Evolutionary conservation across 495 filamentous ascomycete species (phyloP).

Genomic region (Penicillium robsamsonii): DNA sequence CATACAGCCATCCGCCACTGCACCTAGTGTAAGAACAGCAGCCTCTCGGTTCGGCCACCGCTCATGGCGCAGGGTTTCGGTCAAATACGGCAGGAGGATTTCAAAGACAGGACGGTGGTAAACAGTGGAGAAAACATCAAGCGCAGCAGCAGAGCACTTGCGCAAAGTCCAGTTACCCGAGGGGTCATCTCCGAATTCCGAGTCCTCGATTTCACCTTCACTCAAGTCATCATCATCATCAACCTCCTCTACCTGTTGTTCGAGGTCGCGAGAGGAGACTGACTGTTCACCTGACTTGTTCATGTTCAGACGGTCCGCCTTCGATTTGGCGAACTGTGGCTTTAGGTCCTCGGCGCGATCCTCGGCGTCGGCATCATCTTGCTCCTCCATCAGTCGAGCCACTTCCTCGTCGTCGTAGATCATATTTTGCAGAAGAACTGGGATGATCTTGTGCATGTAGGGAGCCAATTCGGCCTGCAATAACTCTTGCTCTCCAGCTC

Average conservation of each 20-base stretch:
- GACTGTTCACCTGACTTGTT: conserved; percentile 47
- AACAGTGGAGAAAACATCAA: conserved; percentile 90
- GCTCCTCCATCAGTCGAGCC: conserved; percentile 72
- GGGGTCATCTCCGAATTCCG: conserved; percentile 68
- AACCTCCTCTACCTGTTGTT: conserved; percentile 33
- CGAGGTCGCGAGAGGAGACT: conserved; percentile 47
- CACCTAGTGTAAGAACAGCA: conserved; percentile 90
- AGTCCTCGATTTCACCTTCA: conserved; percentile 86
- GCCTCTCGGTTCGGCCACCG: conserved; percentile 95
- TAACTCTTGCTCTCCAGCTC: conserved; percentile 80
- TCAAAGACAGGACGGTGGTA: conserved; percentile 88
- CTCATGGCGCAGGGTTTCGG: conserved; percentile 78
- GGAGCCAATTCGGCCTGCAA: conserved; percentile 71
- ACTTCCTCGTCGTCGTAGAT: conserved; percentile 95
- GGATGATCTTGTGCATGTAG: conserved; percentile 81
- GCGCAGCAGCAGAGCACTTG: conserved; percentile 94
- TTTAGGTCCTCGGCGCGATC: conserved; percentile 90
- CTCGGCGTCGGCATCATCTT: conserved; percentile 88
- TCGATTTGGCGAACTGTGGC: conserved; percentile 85
- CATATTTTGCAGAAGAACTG: conserved; percentile 91
- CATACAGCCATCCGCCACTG: conserved; percentile 94
- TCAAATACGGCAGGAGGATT: conserved; percentile 87
- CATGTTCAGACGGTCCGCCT: conserved; percentile 46
- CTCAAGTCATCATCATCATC: conserved; percentile 70
- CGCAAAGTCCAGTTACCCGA: conserved; percentile 95